Evolutionary conservation across 805 yeast species (phyloP).

Genomic region (Metschnikowia aberdeeniae): DNA sequence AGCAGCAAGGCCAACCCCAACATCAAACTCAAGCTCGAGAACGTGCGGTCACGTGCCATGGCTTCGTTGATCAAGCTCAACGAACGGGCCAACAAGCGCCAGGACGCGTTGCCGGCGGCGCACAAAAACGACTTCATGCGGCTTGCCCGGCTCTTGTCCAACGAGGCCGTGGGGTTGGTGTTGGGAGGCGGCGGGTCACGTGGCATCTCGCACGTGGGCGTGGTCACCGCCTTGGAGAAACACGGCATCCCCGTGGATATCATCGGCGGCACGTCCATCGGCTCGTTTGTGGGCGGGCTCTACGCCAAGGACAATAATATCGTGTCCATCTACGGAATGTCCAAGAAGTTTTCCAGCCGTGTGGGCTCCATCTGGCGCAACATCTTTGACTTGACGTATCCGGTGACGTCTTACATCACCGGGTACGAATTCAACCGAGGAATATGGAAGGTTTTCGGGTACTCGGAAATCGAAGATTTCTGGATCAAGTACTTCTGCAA

Average conservation of each 20-base stretch:
- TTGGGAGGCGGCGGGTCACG: constrained; percentile 98
- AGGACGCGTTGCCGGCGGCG: constrained; percentile 14
- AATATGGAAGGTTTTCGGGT: constrained; percentile 95
- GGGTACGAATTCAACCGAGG: constrained; percentile 98
- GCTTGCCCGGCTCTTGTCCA: constrained; percentile 83
- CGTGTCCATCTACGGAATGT: constrained; percentile 86
- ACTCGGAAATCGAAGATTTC: constrained; percentile 88
- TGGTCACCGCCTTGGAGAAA: constrained; percentile 85
- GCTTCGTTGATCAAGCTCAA: constrained; percentile 26
- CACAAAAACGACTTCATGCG: constrained; percentile 73
- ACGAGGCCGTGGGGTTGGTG: constrained; percentile 90
- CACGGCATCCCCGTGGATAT: constrained; percentile 91
- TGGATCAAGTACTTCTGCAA: constrained; percentile 89
- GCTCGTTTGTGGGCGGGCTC: constrained; percentile 91
- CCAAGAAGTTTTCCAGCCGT: constrained; percentile 80
- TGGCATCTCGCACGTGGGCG: constrained; percentile 89
- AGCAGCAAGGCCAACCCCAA: constrained; percentile 32
- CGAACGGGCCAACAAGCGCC: constrained; percentile 18
- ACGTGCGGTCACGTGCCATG: constrained; percentile 28
- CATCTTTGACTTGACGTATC: constrained; percentile 81
- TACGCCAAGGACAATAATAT: constrained; percentile 90
- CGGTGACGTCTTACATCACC: constrained; percentile 90
- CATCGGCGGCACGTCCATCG: constrained; percentile 95
- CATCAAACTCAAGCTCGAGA: constrained; percentile 29
- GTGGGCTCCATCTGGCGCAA: constrained; percentile 84